phyloP scores from a whole-genome alignment of 257 asterid species.

The Ilex asprella region DNA sequence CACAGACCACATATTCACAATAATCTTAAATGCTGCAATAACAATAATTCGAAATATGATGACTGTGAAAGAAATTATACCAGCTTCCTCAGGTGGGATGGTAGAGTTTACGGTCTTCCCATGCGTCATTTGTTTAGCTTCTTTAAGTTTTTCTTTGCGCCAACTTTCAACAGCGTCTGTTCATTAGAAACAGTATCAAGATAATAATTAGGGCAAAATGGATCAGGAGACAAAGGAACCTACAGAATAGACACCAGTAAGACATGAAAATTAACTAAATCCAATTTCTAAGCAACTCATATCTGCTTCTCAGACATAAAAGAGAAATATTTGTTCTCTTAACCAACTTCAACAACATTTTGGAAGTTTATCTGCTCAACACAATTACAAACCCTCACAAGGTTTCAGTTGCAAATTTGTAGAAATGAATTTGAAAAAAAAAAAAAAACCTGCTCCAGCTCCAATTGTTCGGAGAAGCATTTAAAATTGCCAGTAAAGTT shows the following conservation, averaged over 20 bases:
- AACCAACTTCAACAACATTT: not conserved
- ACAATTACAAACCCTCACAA: not conserved
- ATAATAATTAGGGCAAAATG: slow-evolving; percentile 5
- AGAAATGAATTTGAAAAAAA: too few relatives aligned
- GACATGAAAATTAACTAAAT: not conserved
- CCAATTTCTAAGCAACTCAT: too few relatives aligned
- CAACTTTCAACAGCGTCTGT: slow-evolving; percentile 74
- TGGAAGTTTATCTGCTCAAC: not conserved
- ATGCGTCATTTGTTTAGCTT: slow-evolving; percentile 34
- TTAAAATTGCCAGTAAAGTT: too few relatives aligned
- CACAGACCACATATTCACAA: not conserved
- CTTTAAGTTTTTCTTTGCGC: slow-evolving; percentile 62
- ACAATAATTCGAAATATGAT: not conserved
- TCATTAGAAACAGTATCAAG: slow-evolving; percentile 14
- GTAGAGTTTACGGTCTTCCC: slow-evolving; percentile 51
- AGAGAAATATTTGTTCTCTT: too few relatives aligned
- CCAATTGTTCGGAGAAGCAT: too few relatives aligned
- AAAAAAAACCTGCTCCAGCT: too few relatives aligned
- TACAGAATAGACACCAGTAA: slow-evolving; percentile 5
- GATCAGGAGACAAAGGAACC: slow-evolving; percentile 7
- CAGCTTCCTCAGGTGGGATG: slow-evolving; percentile 57
- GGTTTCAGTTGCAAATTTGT: too few relatives aligned
- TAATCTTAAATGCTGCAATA: slow-evolving; percentile 3
- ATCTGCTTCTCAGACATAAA: too few relatives aligned
- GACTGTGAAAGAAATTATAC: slow-evolving; percentile 29